Evolutionary conservation across 495 filamentous ascomycete genomes (phyloP), one percentile per base, ranked within the genome.

Genomic region (Cladorrhinum samala): DNA sequence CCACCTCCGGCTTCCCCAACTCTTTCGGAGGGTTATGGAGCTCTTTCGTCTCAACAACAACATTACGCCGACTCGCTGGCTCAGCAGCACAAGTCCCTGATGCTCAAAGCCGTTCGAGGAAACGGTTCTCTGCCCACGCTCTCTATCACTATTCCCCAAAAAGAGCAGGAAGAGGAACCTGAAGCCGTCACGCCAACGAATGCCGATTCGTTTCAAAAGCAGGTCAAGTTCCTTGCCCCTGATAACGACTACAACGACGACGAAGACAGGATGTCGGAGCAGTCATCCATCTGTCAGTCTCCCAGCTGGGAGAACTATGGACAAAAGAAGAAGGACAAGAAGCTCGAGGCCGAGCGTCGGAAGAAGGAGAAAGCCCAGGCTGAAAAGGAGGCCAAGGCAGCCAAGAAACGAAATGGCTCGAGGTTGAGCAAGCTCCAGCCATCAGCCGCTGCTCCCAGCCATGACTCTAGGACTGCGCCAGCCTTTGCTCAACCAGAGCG

Each of bases 281-380:
- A 72, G 33, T 77, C 75, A 14, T 79, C 77, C 2, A 79, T 81
- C 42, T 81, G 77, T 49, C 77, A 79, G 46, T 81, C 77, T 3
- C 77, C 77, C 13, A 78, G 74, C 46, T 79, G 77, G 77, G 77
- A 78, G 46, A 69, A 72, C 42, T 72, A 76, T 53, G 65, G 68
- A 6, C 67, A 72, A 30, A 74, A 72, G 60, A 76, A 76, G 53
- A 75, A 70, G 48, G 71, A 78, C 37, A 77, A 76, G 63, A 74
- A 73, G 56, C 66, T 67, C 23, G 72, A 74, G 54, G 64, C 60
- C n/a, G 67, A 72, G 46, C 68, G 68, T 48, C 61, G 59, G 41
- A 68, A 67, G 55, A 76, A 69, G 49, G 66, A 72, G 48, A 73
- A 71, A 53, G 66, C 70, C 39, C 65, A 68, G 46, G 66, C 59